Conservation (phyloP, 2,329 filamentous ascomycete genomes). For the Dactylonectria macrodidyma region DNA sequence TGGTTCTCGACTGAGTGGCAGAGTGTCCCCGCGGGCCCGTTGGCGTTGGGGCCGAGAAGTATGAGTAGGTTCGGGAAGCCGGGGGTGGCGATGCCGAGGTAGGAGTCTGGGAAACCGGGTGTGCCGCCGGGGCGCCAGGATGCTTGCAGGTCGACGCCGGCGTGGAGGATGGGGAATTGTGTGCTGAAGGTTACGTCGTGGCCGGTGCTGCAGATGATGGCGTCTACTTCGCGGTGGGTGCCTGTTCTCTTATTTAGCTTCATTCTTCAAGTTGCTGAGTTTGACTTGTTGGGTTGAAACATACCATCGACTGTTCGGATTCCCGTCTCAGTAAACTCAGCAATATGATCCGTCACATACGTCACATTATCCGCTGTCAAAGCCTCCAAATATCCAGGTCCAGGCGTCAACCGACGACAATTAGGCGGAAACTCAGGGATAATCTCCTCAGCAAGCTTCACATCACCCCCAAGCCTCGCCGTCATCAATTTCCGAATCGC, state of each 20-base stretch:
- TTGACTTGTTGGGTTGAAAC: too few species aligned
- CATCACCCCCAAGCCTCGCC: conserved; percentile 4
- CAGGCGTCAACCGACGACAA: conserved; percentile 18
- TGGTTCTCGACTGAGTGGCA: conserved; percentile 18
- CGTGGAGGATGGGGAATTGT: conserved; percentile 10
- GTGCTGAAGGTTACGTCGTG: conserved; percentile 14
- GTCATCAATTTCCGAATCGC: conserved; percentile 16
- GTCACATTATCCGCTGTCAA: conserved; percentile 9
- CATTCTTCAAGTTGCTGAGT: too few species aligned
- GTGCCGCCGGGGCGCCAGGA: conserved; percentile 14
- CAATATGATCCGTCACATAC: conserved; percentile 16
- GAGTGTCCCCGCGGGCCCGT: conserved; percentile 8
- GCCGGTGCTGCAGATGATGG: conserved; percentile 14
- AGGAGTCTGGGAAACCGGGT: conserved; percentile 10
- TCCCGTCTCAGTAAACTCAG: conserved; percentile 15
- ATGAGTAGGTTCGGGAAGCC: conserved; percentile 12
- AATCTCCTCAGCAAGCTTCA: background rate
- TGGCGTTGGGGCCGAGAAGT: conserved; percentile 9
- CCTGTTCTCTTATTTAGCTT: conserved; percentile 4
- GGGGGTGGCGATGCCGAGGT: conserved; percentile 12
- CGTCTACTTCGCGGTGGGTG: conserved; percentile 13
- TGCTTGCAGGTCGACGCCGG: background rate
- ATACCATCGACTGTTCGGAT: conserved; percentile 19
- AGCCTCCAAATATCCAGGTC: conserved; percentile 16
- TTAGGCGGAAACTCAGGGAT: conserved; percentile 20